Percentiles rank a stretch among this genome's conserved stretches.
These are phyloP conservation scores for Exsudoporus floridanus DNA, from an alignment of 1,284 basidiomycete genomes.

Conservation along the genomic window DNA sequence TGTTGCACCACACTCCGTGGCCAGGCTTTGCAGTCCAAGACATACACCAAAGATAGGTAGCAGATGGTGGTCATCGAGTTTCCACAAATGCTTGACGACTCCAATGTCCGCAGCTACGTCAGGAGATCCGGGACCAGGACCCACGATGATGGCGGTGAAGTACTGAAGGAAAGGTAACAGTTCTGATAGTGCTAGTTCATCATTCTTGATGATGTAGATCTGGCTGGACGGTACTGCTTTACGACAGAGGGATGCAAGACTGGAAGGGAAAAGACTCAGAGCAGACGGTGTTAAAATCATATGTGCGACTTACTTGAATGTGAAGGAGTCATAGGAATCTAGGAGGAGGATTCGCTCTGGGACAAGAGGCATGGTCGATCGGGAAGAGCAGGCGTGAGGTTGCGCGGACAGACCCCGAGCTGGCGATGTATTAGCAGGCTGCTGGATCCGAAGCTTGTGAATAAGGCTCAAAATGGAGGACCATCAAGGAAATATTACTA, in stretches of 20 bases:
- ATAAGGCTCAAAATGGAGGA: not conserved
- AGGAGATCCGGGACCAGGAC: conserved; percentile 83
- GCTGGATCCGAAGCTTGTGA: not conserved
- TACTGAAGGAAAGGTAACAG: conserved; percentile 53
- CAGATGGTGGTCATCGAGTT: conserved; percentile 48
- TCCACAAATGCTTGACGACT: conserved; percentile 66
- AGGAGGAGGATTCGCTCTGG: conserved; percentile 58
- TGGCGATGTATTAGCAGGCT: not conserved
- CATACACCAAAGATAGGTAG: conserved; percentile 87
- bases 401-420: not conserved
- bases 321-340: conserved; percentile 86
- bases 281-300: not conserved
- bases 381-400: not conserved
- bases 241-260: conserved; percentile 65
- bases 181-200: conserved; percentile 50
- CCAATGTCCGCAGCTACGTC: conserved; percentile 62
- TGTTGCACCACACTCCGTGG: conserved; percentile 70
- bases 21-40: conserved; percentile 90
- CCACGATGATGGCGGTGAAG: conserved; percentile 71
- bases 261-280: conserved; percentile 27
- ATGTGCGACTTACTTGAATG: conserved; percentile 65
- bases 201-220: conserved; percentile 73
- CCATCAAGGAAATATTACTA: conserved; percentile 2
- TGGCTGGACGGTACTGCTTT: conserved; percentile 55
- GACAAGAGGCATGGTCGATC: conserved; percentile 18